phyloP scores from a whole-genome alignment of 1,284 basidiomycete species.

The Exobasidium rhododendri region DNA sequence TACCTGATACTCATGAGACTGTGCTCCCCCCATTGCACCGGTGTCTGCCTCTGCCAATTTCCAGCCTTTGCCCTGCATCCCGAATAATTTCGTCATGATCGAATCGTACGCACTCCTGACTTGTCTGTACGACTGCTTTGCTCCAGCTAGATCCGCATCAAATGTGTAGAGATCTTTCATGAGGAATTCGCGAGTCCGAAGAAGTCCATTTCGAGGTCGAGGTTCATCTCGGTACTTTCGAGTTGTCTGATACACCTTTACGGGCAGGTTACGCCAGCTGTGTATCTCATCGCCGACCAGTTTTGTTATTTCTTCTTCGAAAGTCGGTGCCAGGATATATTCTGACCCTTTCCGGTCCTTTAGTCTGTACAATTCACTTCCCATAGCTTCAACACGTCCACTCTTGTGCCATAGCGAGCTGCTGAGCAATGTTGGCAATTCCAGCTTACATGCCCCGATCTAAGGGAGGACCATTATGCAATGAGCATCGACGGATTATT shows the following conservation, averaged over 20 bases:
- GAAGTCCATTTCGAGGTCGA: conserved; percentile 52
- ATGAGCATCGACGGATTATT: not conserved
- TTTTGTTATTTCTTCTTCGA: conserved; percentile 56
- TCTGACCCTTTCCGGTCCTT: conserved; percentile 47
- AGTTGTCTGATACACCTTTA: conserved; percentile 53
- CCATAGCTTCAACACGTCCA: conserved; percentile 45
- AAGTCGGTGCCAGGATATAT: conserved; percentile 54
- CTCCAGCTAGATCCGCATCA: conserved; percentile 30
- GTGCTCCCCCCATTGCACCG: conserved; percentile 54
- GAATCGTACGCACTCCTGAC: conserved; percentile 47
- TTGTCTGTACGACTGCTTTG: conserved; percentile 39
- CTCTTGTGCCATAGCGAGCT: conserved; percentile 49
- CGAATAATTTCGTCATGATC: conserved; percentile 35
- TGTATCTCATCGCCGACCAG: conserved; percentile 48
- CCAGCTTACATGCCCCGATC: conserved; percentile 46
- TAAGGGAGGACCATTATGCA: not conserved
- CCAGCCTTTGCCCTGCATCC: conserved; percentile 22
- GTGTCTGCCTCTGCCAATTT: conserved; percentile 54
- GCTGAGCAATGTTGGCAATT: conserved; percentile 52
- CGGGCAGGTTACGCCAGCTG: conserved; percentile 44
- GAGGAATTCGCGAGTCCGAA: conserved; percentile 54
- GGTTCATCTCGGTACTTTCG: conserved; percentile 56
- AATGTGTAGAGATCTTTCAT: conserved; percentile 57
- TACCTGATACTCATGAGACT: conserved; percentile 55
- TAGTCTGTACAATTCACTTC: conserved; percentile 53